Percentiles rank a stretch among this genome's conserved stretches.
These are phyloP conservation scores for Cercospora sesami DNA, from an alignment of 2,329 filamentous ascomycete species.

Conservation along the genomic window DNA sequence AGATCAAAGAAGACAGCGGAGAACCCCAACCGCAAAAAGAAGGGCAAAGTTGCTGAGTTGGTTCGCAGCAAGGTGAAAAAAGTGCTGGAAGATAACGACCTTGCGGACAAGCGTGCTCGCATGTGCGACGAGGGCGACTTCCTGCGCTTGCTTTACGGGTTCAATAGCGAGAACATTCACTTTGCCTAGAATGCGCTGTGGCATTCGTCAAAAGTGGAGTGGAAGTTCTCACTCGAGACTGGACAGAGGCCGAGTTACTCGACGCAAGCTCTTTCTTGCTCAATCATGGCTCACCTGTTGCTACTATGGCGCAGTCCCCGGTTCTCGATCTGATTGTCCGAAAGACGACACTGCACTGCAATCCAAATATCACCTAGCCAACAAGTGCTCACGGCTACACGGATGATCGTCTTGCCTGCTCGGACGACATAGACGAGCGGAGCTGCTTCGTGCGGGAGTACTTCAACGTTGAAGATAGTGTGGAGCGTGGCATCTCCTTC, in stretches of 20 bases:
- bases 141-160: conserved; percentile 74
- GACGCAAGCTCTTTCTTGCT: neutral
- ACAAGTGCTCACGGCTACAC: neutral
- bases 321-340: neutral
- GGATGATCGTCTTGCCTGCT: neutral
- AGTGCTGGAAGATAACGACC: conserved; percentile 76
- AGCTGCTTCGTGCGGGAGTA: neutral
- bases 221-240: neutral
- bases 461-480: neutral
- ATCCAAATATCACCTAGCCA: neutral
- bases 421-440: neutral
- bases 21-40: conserved; percentile 65
- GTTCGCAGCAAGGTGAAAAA: conserved; percentile 85
- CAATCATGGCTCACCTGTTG: neutral
- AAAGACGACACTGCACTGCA: neutral
- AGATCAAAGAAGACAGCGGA: conserved; percentile 56
- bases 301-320: neutral
- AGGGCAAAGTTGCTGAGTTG: conserved; percentile 75
- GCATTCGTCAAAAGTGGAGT: neutral
- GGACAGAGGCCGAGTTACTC: neutral
- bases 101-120: conserved; percentile 77
- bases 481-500: neutral
- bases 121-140: conserved; percentile 95
- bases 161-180: conserved; percentile 91
- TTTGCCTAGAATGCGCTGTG: conserved; percentile 59